These are phyloP conservation scores for Septoria petroselini DNA, from an alignment of 2,329 filamentous ascomycete genomes.

Conservation along the genomic window DNA sequence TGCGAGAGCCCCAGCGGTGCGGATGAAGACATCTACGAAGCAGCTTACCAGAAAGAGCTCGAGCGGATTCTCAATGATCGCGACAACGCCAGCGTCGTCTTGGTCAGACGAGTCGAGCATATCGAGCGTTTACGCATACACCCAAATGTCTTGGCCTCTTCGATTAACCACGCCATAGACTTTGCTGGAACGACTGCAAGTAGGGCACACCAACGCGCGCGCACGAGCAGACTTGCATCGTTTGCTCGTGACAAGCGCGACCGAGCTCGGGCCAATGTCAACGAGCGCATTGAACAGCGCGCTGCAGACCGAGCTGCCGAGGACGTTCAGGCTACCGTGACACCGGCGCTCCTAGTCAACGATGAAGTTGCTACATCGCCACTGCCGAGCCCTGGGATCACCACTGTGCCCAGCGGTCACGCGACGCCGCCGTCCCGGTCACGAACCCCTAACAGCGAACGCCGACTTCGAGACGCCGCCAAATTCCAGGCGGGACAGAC, in stretches of 20 bases:
- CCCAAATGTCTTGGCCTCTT: constrained; percentile 25
- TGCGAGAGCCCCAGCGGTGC: constrained; percentile 27
- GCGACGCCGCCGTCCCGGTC: constrained; percentile 18
- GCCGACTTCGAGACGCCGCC: constrained; percentile 24
- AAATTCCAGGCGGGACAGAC: constrained; percentile 22
- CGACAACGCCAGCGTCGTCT: constrained; percentile 56
- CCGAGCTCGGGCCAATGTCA: constrained; percentile 23
- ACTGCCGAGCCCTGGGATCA: constrained; percentile 11
- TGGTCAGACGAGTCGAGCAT: constrained; percentile 50
- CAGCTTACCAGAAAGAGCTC: constrained; percentile 79
- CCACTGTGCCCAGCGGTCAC: constrained; percentile 9
- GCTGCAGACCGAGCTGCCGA: constrained; percentile 18
- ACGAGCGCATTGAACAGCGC: constrained; percentile 20
- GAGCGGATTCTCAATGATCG: constrained; percentile 60
- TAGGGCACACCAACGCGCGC: constrained; percentile 21
- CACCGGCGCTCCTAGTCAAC: constrained; percentile 13
- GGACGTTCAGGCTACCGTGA: constrained; percentile 7
- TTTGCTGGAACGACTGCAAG: constrained; percentile 25
- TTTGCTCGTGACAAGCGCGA: constrained; percentile 26
- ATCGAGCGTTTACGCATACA: constrained; percentile 25
- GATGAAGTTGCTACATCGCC: constrained; percentile 11
- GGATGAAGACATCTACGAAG: constrained; percentile 67
- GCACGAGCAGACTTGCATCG: constrained; percentile 23
- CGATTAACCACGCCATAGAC: constrained; percentile 27
- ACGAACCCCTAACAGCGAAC: constrained; percentile 20